Evolutionary conservation across 164 flowering plant genomes (phyloP).

Genomic region (Umbilicus rupestris): DNA sequence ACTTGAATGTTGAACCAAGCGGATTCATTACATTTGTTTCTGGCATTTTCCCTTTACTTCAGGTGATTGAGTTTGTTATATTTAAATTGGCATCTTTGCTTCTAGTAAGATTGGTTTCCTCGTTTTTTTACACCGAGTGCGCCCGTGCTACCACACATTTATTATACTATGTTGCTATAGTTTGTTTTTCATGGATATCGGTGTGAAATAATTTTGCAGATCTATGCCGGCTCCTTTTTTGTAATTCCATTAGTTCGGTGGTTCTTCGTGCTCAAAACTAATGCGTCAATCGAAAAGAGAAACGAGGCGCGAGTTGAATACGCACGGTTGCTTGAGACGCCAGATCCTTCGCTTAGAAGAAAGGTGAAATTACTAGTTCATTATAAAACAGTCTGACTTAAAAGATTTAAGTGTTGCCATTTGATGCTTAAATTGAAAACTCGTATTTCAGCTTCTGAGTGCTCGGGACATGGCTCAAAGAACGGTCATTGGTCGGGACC

Average conservation of each 20-base stretch:
- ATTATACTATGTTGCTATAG: neutral
- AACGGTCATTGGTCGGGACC: slow-evolving; percentile 70
- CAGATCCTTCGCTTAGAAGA: slow-evolving; percentile 58
- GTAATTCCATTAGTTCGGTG: slow-evolving; percentile 87
- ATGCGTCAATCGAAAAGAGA: slow-evolving; percentile 70
- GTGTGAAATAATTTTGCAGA: slow-evolving; percentile 31
- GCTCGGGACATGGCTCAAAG: slow-evolving; percentile 93
- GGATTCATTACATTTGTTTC: slow-evolving; percentile 71
- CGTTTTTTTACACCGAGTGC: no score
- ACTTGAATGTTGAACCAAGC: slow-evolving; percentile 35
- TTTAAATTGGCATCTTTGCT: neutral
- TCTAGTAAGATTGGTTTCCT: neutral
- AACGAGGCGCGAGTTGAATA: slow-evolving; percentile 55
- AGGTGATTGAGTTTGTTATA: slow-evolving; percentile 40
- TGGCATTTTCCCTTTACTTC: slow-evolving; percentile 81
- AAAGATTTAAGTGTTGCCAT: no score
- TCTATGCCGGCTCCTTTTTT: slow-evolving; percentile 92
- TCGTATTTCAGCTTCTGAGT: slow-evolving; percentile 56
- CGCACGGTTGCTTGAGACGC: slow-evolving; percentile 61
- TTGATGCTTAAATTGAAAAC: no score
- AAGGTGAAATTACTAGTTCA: slow-evolving; percentile 41
- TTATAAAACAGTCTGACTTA: neutral
- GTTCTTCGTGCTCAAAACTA: slow-evolving; percentile 48
- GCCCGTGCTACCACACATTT: neutral
- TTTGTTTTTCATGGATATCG: neutral